A percentile compares a stretch with the other conserved stretches of the same genome.
Conservation (phyloP, 257 asterid genomes). For the Nemophila menziesii region DNA sequence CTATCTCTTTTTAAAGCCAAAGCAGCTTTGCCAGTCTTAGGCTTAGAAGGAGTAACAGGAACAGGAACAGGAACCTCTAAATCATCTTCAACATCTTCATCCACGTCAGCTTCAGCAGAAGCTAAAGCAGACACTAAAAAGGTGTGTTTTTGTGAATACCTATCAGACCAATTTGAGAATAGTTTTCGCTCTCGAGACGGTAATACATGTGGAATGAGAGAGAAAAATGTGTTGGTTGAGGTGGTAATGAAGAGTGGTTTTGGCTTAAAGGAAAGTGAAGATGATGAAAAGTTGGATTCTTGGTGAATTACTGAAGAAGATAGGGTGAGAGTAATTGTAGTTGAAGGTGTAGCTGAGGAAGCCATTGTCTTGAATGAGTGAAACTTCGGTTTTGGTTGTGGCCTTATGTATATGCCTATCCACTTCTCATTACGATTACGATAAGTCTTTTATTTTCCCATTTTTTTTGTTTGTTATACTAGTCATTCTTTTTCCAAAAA, state of each 20-base stretch:
- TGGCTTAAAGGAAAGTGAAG: constrained; percentile 12
- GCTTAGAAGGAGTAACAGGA: constrained; percentile 42
- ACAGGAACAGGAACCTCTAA: constrained; percentile 18
- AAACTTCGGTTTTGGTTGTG: neutral
- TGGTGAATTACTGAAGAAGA: constrained; percentile 18
- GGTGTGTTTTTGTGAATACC: constrained; percentile 19
- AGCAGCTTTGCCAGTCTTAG: constrained; percentile 91
- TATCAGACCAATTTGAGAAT: constrained; percentile 16
- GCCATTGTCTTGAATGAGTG: constrained; percentile 14
- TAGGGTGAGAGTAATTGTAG: constrained; percentile 8
- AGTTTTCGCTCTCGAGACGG: constrained; percentile 15
- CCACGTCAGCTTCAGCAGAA: constrained; percentile 7
- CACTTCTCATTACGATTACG: neutral
- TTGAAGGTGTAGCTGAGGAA: constrained; percentile 12
- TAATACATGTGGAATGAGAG: constrained; percentile 11
- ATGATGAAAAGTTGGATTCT: constrained; percentile 15
- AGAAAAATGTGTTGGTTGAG: constrained; percentile 1
- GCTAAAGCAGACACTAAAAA: constrained; percentile 26
- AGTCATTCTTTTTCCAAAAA: too few relatives aligned
- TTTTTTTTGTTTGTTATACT: neutral
- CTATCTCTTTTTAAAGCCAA: constrained; percentile 76
- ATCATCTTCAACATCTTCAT: neutral
- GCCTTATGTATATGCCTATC: neutral
- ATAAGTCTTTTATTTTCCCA: neutral
- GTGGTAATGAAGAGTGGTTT: constrained; percentile 11